Percentiles rank a stretch among this genome's conserved stretches.
Conservation (phyloP, 768 basidiomycete genomes). For the Mrakia gelida region DNA sequence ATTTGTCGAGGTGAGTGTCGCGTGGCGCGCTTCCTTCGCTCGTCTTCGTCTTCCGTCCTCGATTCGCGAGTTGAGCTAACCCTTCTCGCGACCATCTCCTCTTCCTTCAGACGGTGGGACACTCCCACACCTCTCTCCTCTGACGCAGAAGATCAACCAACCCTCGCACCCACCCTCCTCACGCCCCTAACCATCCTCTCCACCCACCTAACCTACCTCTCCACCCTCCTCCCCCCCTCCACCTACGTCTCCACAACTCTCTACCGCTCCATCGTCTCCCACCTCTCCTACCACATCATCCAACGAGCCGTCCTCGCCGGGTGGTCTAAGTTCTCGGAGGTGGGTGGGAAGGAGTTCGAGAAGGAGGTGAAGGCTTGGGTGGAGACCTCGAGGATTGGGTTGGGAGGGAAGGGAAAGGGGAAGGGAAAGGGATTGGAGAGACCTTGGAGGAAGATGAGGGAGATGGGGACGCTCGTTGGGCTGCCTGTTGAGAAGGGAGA, state of each 20-base stretch:
- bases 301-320: slow-evolving; percentile 81
- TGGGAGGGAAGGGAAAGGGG: slow-evolving; percentile 58
- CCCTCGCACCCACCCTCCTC: slow-evolving; percentile 67
- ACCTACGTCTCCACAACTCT: slow-evolving; percentile 52
- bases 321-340: slow-evolving; percentile 54
- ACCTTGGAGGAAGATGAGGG: slow-evolving; percentile 54
- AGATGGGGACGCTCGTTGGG: slow-evolving; percentile 40
- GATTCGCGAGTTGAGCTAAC: neutral
- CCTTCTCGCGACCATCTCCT: slow-evolving; percentile 30
- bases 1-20: slow-evolving; percentile 57
- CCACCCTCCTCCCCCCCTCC: slow-evolving; percentile 58
- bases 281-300: slow-evolving; percentile 69
- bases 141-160: slow-evolving; percentile 43
- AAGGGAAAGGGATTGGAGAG: slow-evolving; percentile 81
- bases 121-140: slow-evolving; percentile 23
- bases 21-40: slow-evolving; percentile 36
- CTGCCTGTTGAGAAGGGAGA: neutral
- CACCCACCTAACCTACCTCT: slow-evolving; percentile 67
- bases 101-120: slow-evolving; percentile 43
- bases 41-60: neutral
- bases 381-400: slow-evolving; percentile 64
- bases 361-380: slow-evolving; percentile 79
- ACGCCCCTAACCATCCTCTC: slow-evolving; percentile 74
- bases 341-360: slow-evolving; percentile 60
- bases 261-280: slow-evolving; percentile 69